Evolutionary conservation across 2,329 filamentous ascomycete species (phyloP), one percentile per base, ranked within the genome.

Genomic region (Dactylellina haptotyla): DNA sequence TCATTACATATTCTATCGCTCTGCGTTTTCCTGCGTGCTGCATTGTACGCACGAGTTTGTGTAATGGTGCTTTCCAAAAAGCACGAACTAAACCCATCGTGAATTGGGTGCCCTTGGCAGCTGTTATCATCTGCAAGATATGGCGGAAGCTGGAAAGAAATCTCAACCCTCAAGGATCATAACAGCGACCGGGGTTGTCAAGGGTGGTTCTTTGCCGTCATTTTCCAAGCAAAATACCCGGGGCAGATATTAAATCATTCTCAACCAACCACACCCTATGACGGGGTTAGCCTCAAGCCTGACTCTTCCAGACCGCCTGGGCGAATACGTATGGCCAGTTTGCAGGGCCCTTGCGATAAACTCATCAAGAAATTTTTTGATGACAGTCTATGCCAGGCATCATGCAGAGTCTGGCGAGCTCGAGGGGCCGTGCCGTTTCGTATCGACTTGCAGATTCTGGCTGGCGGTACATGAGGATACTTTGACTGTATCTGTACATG

Each of bases 41-140:
- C 26, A 63, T 54, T 65, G 48, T 65, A 65, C 50, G 61, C 50
- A 37, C 48, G 14, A 53, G 58, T 26, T 37, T 32, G 50, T 65
- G 48, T 41, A 56, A 37, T 56, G 39, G 14, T 10, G 14, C 34
- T 34, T 45, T n/a, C 26, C 37, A 46, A 23, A 53, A 25, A 20
- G 37, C 28, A 46, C 34, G 26, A 9, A 32, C 58, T 71, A 63
- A 46, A 28, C 59, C 53, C 53, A 72, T 64, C 58, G 51, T 34
- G 53, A 54, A 63, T 12, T 48, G 16, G 25, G 34, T 45, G 34
- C 18, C 18, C 59, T 65, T 65, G 67, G 53, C 61, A 65, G 43
- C 56, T 69, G 67, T 64, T 72, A 65, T 72, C 59, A 61, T 72
- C 58, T 72, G 67, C 67, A 72, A 72, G 66, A 72, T 72, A 64